A percentile compares a stretch with the other conserved stretches of the same genome.
Conservation (phyloP, 495 filamentous ascomycete genomes). For the Chaetomium fimeti region DNA sequence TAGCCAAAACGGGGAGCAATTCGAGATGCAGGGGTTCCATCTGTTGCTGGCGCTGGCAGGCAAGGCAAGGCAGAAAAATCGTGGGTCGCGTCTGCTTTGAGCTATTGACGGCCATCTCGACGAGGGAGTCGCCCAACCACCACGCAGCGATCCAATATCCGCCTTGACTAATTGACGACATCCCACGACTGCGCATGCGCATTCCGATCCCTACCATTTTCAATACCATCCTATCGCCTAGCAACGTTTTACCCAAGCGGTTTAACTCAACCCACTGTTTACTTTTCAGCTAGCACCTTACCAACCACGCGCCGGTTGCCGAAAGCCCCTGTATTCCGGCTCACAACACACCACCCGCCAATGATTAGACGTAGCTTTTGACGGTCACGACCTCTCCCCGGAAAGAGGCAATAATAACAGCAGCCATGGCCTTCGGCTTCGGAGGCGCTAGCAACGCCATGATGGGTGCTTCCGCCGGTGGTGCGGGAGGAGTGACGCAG, state of each 20-base stretch:
- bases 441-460: conserved; percentile 34
- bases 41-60: conserved; percentile 12
- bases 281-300: background rate
- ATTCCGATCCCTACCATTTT: background rate
- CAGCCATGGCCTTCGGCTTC: conserved; percentile 68
- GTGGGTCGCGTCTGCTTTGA: conserved; percentile 29
- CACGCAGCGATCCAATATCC: background rate
- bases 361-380: conserved; percentile 25
- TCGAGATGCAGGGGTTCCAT: conserved; percentile 19
- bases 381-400: conserved; percentile 31
- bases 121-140: background rate
- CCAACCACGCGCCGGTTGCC: background rate
- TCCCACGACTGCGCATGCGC: background rate
- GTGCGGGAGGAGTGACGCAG: conserved; percentile 43
- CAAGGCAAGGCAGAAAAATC: conserved; percentile 32
- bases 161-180: background rate
- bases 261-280: background rate
- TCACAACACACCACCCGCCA: conserved; percentile 13
- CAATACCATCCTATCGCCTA: background rate
- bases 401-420: conserved; percentile 30
- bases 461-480: conserved; percentile 34
- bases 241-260: background rate
- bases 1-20: conserved; percentile 23
- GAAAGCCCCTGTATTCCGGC: conserved; percentile 10
- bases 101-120: conserved; percentile 6